These are phyloP conservation scores for Rhizopus microsporus DNA, from an alignment of 371 early-diverging fungal species.

Conservation along the genomic window DNA sequence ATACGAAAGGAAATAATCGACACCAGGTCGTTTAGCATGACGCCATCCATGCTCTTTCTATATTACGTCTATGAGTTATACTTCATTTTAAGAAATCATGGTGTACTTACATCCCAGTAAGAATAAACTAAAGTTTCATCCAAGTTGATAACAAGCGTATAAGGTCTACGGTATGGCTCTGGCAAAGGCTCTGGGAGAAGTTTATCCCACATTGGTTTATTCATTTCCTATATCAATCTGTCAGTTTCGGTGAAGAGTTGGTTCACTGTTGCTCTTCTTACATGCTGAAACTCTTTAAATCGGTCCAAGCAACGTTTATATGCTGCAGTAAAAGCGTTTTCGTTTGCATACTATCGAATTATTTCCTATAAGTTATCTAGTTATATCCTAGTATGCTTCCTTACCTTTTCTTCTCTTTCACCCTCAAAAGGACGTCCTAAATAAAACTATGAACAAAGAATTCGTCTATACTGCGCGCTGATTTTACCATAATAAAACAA, in stretches of 20 bases:
- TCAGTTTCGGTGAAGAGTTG: too few relatives aligned
- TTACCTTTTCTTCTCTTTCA: slow-evolving; percentile 39
- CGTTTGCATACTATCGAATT: slow-evolving; percentile 36
- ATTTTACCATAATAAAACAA: slow-evolving; percentile 36
- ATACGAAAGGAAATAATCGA: slow-evolving; percentile 92
- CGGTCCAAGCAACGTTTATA: slow-evolving; percentile 47
- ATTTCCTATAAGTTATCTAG: background rate
- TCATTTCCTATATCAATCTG: slow-evolving; percentile 33
- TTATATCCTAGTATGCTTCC: background rate
- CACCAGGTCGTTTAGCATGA: slow-evolving; percentile 92
- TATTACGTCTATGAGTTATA: background rate
- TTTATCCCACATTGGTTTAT: slow-evolving; percentile 77
- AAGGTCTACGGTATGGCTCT: slow-evolving; percentile 77
- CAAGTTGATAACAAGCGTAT: slow-evolving; percentile 91
- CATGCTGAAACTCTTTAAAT: slow-evolving; percentile 42
- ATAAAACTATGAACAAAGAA: background rate
- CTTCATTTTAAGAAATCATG: background rate
- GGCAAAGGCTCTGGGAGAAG: slow-evolving; percentile 89
- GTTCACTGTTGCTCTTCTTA: slow-evolving; percentile 8
- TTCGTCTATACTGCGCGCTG: background rate
- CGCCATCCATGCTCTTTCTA: slow-evolving; percentile 92
- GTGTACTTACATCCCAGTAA: slow-evolving; percentile 82
- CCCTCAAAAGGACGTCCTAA: slow-evolving; percentile 38
- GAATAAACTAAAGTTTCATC: slow-evolving; percentile 92
- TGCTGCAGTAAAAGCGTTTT: slow-evolving; percentile 39